Conservation (phyloP, 2,329 filamentous ascomycete genomes). For the Plenodomus tracheiphilus region DNA sequence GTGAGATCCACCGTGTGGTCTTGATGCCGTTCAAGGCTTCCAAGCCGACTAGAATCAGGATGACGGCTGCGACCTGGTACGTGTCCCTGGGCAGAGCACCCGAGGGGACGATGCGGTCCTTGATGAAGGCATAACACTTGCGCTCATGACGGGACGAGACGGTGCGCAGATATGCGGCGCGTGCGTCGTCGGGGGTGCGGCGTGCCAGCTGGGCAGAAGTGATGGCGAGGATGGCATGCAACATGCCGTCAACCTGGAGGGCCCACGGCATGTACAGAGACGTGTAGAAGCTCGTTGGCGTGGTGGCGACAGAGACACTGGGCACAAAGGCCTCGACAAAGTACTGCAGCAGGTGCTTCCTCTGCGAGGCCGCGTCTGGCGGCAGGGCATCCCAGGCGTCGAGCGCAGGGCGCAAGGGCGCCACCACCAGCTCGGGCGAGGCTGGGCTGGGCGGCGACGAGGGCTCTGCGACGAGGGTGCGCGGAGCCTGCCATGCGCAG, state of each 20-base stretch:
- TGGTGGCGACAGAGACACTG: constrained; percentile 41
- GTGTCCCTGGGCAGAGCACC: constrained; percentile 31
- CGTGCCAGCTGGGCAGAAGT: constrained; percentile 41
- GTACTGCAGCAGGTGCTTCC: constrained; percentile 38
- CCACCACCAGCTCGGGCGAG: constrained; percentile 17
- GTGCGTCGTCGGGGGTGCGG: constrained; percentile 29
- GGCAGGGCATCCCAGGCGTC: constrained; percentile 38
- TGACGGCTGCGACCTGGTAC: constrained; percentile 40
- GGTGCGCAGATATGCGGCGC: constrained; percentile 32
- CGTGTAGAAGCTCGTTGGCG: constrained; percentile 42
- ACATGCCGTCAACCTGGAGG: constrained; percentile 39
- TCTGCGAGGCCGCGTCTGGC: constrained; percentile 26
- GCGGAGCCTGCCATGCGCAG: constrained; percentile 41
- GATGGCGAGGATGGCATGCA: constrained; percentile 41
- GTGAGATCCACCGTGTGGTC: constrained; percentile 41
- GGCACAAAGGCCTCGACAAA: constrained; percentile 43
- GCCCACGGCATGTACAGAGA: constrained; percentile 43
- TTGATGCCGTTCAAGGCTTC: constrained; percentile 42
- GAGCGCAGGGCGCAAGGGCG: constrained; percentile 23
- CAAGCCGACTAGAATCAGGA: constrained; percentile 38
- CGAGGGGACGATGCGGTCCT: constrained; percentile 31
- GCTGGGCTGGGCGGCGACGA: constrained; percentile 8
- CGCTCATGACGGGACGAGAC: constrained; percentile 38
- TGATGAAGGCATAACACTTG: constrained; percentile 39
- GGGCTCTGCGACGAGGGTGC: constrained; percentile 20